A percentile compares a stretch with the other conserved stretches of the same genome.
Evolutionary conservation across 208 protist genomes (phyloP).

Genomic region (Sergeia podlipaevii): DNA sequence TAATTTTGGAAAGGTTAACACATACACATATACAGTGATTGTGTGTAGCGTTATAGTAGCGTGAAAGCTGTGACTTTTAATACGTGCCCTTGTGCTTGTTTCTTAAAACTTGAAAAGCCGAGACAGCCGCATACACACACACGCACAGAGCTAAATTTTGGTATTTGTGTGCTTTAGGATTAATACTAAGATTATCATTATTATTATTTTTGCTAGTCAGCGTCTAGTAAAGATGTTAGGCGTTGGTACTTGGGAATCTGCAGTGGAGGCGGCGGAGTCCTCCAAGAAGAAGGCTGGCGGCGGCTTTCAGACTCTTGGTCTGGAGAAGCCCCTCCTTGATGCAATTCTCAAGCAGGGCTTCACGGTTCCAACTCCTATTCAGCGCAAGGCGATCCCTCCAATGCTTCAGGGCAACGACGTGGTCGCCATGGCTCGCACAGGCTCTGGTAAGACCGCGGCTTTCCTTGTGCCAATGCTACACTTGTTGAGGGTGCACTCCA

Average conservation of each 20-base stretch:
- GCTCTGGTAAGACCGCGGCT: constrained; percentile 98
- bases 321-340: constrained; percentile 91
- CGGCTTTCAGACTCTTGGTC: constrained; percentile 86
- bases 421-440: constrained; percentile 99
- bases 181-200: no score
- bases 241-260: constrained; percentile 70
- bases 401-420: constrained; percentile 96
- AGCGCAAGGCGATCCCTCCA: constrained; percentile 96
- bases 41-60: no score
- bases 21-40: no score
- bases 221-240: constrained; percentile 33
- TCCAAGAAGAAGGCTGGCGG: constrained; percentile 81
- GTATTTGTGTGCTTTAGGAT: no score
- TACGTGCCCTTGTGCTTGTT: no score
- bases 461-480: constrained; percentile 98
- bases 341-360: constrained; percentile 96
- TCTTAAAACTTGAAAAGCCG: no score
- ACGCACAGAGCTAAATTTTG: no score
- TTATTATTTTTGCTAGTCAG: constrained; percentile 4
- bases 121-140: no score
- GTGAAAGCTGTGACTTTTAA: no score
- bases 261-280: constrained; percentile 41
- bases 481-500: constrained; percentile 87
- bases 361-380: constrained; percentile 98
- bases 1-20: no score